Base-by-base conservation (phyloP, 257 asterid genomes). In the Cruciata laevipes region DNA sequence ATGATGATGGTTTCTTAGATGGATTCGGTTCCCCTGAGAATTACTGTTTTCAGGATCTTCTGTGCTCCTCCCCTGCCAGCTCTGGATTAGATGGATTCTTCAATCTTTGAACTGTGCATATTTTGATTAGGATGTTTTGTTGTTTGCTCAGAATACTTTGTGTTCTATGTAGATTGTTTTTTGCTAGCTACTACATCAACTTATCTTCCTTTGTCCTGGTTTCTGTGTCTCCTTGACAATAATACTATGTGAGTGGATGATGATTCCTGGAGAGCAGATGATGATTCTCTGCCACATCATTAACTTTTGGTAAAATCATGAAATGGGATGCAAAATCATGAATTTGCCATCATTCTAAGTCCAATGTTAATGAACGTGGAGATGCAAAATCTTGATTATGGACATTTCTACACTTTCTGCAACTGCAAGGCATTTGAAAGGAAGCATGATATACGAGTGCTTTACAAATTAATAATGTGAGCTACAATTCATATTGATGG, bases 1-100 rank as follows among this genome's bases (percentile, higher is more conserved):
- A 70, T 65, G 14, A 70, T 65, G 14, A 65, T 53, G 82, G 81
- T 14, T 40, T 83, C 20, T 70, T 80, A 25, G 95, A 85, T 71
- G 95, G 76, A 21, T 88, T 84, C 47, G 88, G 66, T 56, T 71
- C 80, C 1, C 59, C 78, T 62, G 90, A 83, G 6, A 63, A 77
- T 63, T 79, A 75, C 69, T 74, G 77, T 74, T 79, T 82, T 63
- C 80, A 78, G 64, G 89, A 85, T 79, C 67, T 68, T 69, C 63
- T 89, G 71, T 70, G 51, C 71, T 76, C 87, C 71, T 76, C 87
- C 13, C 70, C 89, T 16, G 74, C 71, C 40, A 30, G 63, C 67
- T 47, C 52, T 66, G 89, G 73, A 40, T 68, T 77, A 52, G 91
- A 83, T 33, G 86, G 59, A 66, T 81, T 83, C 82, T 85, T 83